Evolutionary conservation across 768 basidiomycete genomes (phyloP), one percentile per base, ranked within the genome.

Genomic region (Pleurotus ostreatus): DNA sequence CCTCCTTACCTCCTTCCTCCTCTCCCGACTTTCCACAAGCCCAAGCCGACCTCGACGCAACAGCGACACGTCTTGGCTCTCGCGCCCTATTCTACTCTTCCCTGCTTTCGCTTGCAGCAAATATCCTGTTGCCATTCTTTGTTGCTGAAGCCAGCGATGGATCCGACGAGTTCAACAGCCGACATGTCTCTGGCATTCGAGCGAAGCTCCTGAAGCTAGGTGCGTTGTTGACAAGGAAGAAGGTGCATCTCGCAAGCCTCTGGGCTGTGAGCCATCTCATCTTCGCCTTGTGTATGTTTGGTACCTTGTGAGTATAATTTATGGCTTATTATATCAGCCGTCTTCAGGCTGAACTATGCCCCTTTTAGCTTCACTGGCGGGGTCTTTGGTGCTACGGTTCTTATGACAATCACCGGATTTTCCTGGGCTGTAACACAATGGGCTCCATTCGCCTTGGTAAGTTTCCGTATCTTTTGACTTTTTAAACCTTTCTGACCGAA

Each of bases 351-450:
- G 11, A 34, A 34, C 7, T 8, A 11, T 3, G 30, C 11, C 30
- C 18, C 23, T 34, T 11, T 20, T 63, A 96, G 92, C 61, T 81
- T 94, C 61, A 88, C 85, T 2, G 78, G 81, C 7, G 83, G 78
- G 13, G 88, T 94, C 0, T 65, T 65, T 13, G 85, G 88, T 0
- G 88, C 92, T 15, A 93, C 89, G 0, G 55, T 85, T 11, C 78
- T 98, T 58, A 82, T 97, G 49, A 81, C 86, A 6, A 61, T 89
- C 11, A 86, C 87, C 5, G 96, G 96, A 0, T 88, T 97, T 62
- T 88, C 90, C n/a, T 97, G 90, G 92, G 93, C 94, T 4, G 79
- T 98, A 51, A 82, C 87, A 0, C 88, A 89, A 69, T 98, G 95
- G 96, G 93, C 86, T 2, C 95, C 95, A 2, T 96, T 92, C 70